A percentile compares a stretch with the other conserved stretches of the same genome.
phyloP scores from a whole-genome alignment of 768 basidiomycete genomes.

The Leucocoprinus birnbaumii region DNA sequence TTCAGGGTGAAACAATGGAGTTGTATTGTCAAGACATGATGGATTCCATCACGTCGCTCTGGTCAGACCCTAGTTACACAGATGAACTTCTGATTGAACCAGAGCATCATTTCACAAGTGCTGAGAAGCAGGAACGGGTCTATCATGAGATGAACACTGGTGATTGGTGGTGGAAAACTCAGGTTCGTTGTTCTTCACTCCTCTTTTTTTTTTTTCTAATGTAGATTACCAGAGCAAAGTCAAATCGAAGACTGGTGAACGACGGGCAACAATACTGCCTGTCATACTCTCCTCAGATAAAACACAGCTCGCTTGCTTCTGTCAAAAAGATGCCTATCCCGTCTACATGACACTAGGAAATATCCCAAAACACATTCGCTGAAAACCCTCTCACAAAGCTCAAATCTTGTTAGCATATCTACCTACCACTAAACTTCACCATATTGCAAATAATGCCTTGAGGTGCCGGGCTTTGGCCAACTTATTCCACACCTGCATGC shows the following conservation, averaged over 20 bases:
- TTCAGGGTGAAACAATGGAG: too few relatives aligned
- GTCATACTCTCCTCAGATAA: conserved; percentile 48
- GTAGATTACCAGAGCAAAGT: background rate
- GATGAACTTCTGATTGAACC: conserved; percentile 9
- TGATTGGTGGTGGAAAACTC: conserved; percentile 50
- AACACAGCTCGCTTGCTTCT: conserved; percentile 36
- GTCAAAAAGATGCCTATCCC: conserved; percentile 41
- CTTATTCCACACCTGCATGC: conserved; percentile 36
- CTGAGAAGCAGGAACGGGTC: conserved; percentile 18
- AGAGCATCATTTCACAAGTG: conserved; percentile 33
- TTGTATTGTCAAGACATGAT: background rate
- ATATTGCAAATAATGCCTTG: conserved; percentile 22
- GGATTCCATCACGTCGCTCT: background rate
- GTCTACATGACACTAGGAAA: conserved; percentile 49
- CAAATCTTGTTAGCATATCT: conserved; percentile 37
- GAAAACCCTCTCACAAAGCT: conserved; percentile 31
- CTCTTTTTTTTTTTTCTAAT: background rate
- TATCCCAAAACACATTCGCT: conserved; percentile 34
- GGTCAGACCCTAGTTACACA: background rate
- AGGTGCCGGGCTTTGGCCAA: conserved; percentile 20
- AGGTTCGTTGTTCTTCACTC: conserved; percentile 28
- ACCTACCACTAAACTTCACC: conserved; percentile 30
- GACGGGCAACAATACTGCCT: conserved; percentile 29
- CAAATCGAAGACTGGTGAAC: conserved; percentile 20
- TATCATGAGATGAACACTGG: conserved; percentile 46